Percentiles rank a stretch among this genome's conserved stretches.
These are phyloP conservation scores for Microcera coccophila DNA, from an alignment of 2,329 filamentous ascomycete genomes.

Conservation along the genomic window DNA sequence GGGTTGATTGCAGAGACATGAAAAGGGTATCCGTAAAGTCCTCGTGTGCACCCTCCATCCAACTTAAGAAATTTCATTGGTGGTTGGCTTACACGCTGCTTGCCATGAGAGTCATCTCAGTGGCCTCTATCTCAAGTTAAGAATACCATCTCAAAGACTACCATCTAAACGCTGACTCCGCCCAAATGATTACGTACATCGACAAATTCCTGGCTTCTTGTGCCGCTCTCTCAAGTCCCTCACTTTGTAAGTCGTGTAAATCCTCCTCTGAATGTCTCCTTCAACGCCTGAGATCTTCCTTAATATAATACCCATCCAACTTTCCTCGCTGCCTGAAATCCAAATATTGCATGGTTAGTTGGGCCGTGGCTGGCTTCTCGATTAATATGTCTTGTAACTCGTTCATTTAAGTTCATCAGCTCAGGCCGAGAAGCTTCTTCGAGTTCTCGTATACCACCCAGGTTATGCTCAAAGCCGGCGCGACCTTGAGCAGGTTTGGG, in stretches of 20 bases:
- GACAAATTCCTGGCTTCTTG: background rate
- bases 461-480: slow-evolving; percentile 90
- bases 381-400: background rate
- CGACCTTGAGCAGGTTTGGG: slow-evolving; percentile 93
- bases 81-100: too few relatives aligned
- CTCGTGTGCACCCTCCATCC: too few relatives aligned
- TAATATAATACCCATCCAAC: background rate
- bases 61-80: too few relatives aligned
- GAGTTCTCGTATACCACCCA: slow-evolving; percentile 92
- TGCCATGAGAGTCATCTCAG: background rate
- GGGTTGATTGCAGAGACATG: too few relatives aligned
- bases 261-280: background rate
- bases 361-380: background rate
- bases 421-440: slow-evolving; percentile 64
- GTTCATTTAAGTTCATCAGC: slow-evolving; percentile 22
- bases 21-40: too few relatives aligned
- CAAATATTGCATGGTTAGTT: background rate
- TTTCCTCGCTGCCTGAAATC: background rate
- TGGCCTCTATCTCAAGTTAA: background rate
- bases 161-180: slow-evolving; percentile 1
- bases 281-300: background rate
- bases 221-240: background rate
- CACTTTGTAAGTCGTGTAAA: too few relatives aligned
- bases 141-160: background rate
- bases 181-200: background rate